A percentile compares a stretch with the other conserved stretches of the same genome.
Evolutionary conservation across 108 stramenopile species (phyloP).

Genomic region (Seminavis robusta): DNA sequence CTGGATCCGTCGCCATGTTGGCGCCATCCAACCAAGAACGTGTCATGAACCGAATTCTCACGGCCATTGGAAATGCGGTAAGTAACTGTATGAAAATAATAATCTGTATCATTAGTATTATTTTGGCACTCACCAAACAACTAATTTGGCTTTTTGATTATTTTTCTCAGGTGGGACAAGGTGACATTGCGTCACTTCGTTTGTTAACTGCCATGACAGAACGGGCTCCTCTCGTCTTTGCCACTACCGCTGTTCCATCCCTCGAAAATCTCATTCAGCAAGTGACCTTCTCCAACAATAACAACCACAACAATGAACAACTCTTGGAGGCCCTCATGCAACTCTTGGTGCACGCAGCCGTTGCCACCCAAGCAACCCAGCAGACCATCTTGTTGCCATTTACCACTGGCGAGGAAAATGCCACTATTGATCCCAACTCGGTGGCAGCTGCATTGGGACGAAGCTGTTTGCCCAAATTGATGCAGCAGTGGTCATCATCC

Average conservation of each 20-base stretch:
- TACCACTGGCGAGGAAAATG: constrained; percentile 12
- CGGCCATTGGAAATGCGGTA: neutral
- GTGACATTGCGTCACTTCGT: constrained; percentile 20
- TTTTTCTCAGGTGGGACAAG: constrained; percentile 3
- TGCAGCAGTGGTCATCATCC: neutral
- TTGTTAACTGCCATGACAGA: constrained; percentile 54
- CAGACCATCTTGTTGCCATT: neutral
- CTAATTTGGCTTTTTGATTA: too few relatives aligned
- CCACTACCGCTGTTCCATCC: constrained; percentile 13
- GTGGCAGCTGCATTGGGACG: constrained; percentile 23
- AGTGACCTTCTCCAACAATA: neutral
- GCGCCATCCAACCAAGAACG: neutral
- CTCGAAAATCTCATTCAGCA: constrained; percentile 6
- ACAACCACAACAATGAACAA: constrained; percentile 2
- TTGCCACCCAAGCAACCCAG: constrained; percentile 21
- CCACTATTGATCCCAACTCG: constrained; percentile 24
- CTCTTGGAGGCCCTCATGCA: constrained; percentile 25
- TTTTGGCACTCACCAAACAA: neutral
- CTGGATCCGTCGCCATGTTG: neutral
- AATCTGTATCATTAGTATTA: too few relatives aligned
- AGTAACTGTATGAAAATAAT: too few relatives aligned
- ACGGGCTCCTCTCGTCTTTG: constrained; percentile 46
- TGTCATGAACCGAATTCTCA: neutral
- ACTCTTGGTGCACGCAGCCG: constrained; percentile 40
- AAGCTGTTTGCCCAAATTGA: constrained; percentile 10